Percentiles rank a stretch among this genome's conserved stretches.
Conservation (phyloP, 495 filamentous ascomycete species). For the Podospora pseudoanserina region DNA sequence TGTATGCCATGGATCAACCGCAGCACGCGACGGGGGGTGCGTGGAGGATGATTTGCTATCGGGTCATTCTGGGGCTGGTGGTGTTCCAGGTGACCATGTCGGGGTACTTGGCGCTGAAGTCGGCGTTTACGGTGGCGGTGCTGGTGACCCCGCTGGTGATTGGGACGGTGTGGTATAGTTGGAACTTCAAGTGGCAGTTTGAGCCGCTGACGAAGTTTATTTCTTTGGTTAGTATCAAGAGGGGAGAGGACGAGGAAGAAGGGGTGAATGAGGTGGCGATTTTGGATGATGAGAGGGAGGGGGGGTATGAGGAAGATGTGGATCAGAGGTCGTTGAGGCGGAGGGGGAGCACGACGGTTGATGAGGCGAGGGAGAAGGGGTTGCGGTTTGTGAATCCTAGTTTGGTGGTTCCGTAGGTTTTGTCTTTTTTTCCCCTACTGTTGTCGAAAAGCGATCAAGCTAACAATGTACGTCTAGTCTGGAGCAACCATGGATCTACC, state of each 20-base stretch:
- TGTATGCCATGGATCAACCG: constrained; percentile 97
- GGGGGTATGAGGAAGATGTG: constrained; percentile 24
- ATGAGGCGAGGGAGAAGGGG: constrained; percentile 64
- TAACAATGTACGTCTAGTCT: constrained; percentile 31
- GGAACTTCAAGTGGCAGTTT: constrained; percentile 69
- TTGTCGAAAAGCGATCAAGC: neutral
- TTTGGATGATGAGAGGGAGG: constrained; percentile 38
- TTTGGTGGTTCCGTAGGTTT: constrained; percentile 59
- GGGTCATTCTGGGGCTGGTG: constrained; percentile 75
- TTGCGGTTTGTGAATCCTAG: constrained; percentile 70
- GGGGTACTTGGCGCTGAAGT: constrained; percentile 73
- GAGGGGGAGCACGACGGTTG: constrained; percentile 52
- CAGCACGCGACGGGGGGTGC: constrained; percentile 91
- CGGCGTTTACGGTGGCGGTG: constrained; percentile 64
- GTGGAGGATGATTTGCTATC: constrained; percentile 93
- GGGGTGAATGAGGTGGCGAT: constrained; percentile 36
- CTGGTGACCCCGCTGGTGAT: constrained; percentile 72
- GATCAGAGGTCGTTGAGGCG: constrained; percentile 31
- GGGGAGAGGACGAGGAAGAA: constrained; percentile 43
- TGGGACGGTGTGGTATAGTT: constrained; percentile 79
- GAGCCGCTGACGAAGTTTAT: constrained; percentile 89
- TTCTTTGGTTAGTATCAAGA: constrained; percentile 76
- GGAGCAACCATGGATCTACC: constrained; percentile 52
- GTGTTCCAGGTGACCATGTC: constrained; percentile 91
- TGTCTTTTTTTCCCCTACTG: neutral